phyloP scores from a whole-genome alignment of 371 early-diverging fungal genomes.

The Chytridium lagenaria region DNA sequence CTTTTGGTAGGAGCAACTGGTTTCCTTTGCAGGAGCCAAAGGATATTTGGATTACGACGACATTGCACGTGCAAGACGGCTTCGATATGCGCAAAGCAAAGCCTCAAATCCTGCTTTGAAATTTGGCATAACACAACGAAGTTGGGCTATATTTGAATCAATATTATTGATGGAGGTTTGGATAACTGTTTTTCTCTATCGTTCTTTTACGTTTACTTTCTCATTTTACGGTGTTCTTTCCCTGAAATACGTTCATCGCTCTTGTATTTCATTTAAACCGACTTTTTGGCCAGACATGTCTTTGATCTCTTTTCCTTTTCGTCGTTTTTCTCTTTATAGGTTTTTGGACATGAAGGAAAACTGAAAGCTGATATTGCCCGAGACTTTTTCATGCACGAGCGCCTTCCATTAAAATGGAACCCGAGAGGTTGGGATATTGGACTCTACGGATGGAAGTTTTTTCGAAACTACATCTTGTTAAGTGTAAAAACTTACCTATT shows the following conservation, averaged over 20 bases:
- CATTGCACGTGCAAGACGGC: constrained; percentile 21
- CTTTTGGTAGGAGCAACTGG: constrained; percentile 20
- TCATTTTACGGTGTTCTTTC: too few relatives aligned
- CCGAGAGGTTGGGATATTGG: constrained; percentile 26
- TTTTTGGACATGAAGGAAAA: constrained; percentile 26
- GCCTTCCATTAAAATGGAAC: constrained; percentile 31
- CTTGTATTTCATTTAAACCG: too few relatives aligned
- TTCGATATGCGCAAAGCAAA: constrained; percentile 28
- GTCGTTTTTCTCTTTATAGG: constrained; percentile 3
- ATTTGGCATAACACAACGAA: constrained; percentile 11
- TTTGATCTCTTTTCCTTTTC: too few relatives aligned
- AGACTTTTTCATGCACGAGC: constrained; percentile 32
- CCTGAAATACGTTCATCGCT: too few relatives aligned
- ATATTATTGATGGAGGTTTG: constrained; percentile 30
- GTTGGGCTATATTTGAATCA: constrained; percentile 23
- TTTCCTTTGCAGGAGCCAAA: constrained; percentile 24
- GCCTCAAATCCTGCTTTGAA: constrained; percentile 29
- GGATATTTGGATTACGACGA: constrained; percentile 25
- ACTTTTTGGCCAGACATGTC: too few relatives aligned
- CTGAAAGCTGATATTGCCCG: constrained; percentile 25
- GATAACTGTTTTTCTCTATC: background rate
- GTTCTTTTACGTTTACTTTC: too few relatives aligned
- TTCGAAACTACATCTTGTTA: background rate
- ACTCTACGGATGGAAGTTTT: constrained; percentile 15
- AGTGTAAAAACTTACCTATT: constrained; percentile 11